A percentile compares a stretch with the other conserved stretches of the same genome.
Evolutionary conservation across 1,284 basidiomycete genomes (phyloP).

Genomic region (Clitocybe nebularis): DNA sequence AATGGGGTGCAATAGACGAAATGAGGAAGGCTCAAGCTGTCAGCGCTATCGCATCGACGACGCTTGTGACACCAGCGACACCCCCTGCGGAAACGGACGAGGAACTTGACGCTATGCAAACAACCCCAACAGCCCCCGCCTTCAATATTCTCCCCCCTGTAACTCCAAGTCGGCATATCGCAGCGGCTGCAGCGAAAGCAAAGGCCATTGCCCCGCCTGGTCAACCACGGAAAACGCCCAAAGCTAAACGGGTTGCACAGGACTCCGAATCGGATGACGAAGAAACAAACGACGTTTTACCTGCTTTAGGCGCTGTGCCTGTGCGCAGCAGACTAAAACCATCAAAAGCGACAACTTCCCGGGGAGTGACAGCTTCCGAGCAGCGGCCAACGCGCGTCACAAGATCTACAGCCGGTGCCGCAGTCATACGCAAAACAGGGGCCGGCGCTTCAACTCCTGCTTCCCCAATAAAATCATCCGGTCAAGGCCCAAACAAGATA

Average conservation of each 20-base stretch:
- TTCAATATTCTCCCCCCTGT: conserved; percentile 57
- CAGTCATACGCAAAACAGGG: conserved; percentile 42
- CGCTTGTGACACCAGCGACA: conserved; percentile 71
- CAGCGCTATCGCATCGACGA: conserved; percentile 34
- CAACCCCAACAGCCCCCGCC: conserved; percentile 35
- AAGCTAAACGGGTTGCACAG: conserved; percentile 62
- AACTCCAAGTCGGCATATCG: conserved; percentile 73
- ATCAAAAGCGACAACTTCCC: conserved; percentile 32
- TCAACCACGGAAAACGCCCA: conserved; percentile 82
- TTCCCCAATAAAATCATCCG: conserved; percentile 36
- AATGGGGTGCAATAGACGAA: conserved; percentile 87
- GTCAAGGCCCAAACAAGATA: conserved; percentile 69
- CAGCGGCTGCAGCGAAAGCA: conserved; percentile 62
- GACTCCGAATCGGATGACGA: conserved; percentile 59
- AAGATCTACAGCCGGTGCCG: conserved; percentile 59
- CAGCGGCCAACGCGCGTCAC: conserved; percentile 70
- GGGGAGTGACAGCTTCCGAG: conserved; percentile 57
- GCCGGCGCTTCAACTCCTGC: conserved; percentile 31
- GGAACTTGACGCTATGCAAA: conserved; percentile 43
- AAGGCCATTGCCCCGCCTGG: conserved; percentile 70
- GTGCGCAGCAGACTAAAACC: conserved; percentile 40
- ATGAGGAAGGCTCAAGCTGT: conserved; percentile 50
- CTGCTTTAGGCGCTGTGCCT: conserved; percentile 49
- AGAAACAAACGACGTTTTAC: conserved; percentile 59
- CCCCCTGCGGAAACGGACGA: conserved; percentile 72